phyloP scores from a whole-genome alignment of 768 basidiomycete species.

The Hypsizygus marmoreus region DNA sequence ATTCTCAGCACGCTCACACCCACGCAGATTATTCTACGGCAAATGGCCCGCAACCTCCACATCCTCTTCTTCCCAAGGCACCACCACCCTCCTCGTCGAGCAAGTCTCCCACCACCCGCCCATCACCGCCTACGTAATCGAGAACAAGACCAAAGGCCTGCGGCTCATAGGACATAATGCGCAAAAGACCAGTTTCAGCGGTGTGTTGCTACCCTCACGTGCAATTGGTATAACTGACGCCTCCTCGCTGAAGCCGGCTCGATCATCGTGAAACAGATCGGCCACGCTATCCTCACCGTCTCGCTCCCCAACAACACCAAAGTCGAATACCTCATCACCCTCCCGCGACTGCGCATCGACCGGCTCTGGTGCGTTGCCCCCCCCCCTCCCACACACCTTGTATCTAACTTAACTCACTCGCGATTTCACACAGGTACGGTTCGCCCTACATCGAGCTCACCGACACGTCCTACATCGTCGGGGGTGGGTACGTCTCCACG shows the following conservation, averaged over 20 bases:
- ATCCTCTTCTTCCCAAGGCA: constrained; percentile 58
- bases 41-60: constrained; percentile 71
- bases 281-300: constrained; percentile 85
- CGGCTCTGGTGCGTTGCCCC: constrained; percentile 87
- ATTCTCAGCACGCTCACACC: neutral
- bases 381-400: neutral
- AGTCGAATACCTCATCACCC: constrained; percentile 81
- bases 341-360: constrained; percentile 90
- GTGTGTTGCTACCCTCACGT: constrained; percentile 34
- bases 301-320: constrained; percentile 49
- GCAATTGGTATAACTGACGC: neutral
- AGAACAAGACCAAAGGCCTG: constrained; percentile 77
- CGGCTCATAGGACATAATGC: constrained; percentile 85
- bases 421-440: constrained; percentile 51
- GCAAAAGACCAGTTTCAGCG: constrained; percentile 95
- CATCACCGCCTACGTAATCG: constrained; percentile 84
- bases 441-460: constrained; percentile 91
- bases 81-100: constrained; percentile 84
- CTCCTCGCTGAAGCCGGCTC: constrained; percentile 48
- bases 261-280: constrained; percentile 92
- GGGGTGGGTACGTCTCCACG: constrained; percentile 42
- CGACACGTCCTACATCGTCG: constrained; percentile 76
- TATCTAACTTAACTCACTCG: neutral
- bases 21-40: constrained; percentile 83
- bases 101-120: constrained; percentile 97